A percentile compares a stretch with the other conserved stretches of the same genome.
Conservation (phyloP, 179 eudicot species). For the Kewa caespitosa region DNA sequence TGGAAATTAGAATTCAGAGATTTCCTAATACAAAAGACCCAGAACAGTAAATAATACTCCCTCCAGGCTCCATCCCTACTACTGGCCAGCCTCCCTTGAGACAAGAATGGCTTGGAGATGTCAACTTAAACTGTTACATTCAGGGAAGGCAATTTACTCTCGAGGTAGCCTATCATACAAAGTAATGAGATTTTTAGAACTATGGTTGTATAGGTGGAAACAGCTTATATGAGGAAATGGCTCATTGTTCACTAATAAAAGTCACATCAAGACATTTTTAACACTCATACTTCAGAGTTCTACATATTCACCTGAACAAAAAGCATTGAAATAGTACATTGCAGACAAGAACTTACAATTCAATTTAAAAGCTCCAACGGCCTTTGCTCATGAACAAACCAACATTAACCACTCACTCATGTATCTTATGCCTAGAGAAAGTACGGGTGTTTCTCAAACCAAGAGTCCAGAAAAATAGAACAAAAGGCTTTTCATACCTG, state of each 20-base stretch:
- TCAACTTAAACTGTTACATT: not conserved
- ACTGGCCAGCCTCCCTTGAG: not conserved
- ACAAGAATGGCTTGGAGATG: not conserved
- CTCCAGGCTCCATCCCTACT: not conserved
- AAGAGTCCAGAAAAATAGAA: not conserved
- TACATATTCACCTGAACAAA: not conserved
- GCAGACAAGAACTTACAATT: not conserved
- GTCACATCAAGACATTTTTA: not conserved
- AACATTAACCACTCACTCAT: not conserved
- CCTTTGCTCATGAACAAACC: not conserved
- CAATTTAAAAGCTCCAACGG: not conserved
- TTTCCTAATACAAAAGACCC: not conserved
- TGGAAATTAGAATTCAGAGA: not conserved
- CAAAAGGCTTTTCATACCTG: not conserved
- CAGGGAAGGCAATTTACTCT: not conserved
- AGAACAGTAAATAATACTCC: not conserved
- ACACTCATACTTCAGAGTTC: not conserved
- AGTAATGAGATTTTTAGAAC: not conserved
- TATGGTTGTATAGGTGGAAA: not conserved
- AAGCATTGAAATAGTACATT: not conserved
- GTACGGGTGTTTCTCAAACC: not conserved
- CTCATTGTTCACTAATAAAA: not conserved
- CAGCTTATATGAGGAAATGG: not conserved
- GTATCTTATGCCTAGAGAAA: not conserved
- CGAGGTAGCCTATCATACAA: too few relatives aligned